Evolutionary conservation across 2,329 filamentous ascomycete species (phyloP).

Genomic region (Trichophyton schoenleinii): DNA sequence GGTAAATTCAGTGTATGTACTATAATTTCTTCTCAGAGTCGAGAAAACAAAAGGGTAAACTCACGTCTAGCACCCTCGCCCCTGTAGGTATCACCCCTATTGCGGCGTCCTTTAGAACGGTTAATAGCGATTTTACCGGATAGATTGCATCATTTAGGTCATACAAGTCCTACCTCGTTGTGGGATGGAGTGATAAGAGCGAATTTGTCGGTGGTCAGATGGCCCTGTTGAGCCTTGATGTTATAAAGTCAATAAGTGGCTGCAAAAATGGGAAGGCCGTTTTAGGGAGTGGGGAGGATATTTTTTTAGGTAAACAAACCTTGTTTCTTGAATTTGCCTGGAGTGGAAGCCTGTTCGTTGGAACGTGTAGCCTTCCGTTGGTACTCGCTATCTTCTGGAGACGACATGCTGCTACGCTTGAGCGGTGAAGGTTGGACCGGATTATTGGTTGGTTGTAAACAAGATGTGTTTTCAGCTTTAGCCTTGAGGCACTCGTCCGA

Average conservation of each 20-base stretch:
- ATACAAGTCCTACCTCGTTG: background rate
- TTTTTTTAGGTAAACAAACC: background rate
- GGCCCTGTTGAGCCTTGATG: background rate
- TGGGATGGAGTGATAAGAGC: background rate
- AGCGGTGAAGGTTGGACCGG: background rate
- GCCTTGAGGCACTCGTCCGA: background rate
- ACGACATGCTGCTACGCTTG: background rate
- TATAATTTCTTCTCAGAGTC: background rate
- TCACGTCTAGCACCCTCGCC: background rate
- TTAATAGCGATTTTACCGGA: background rate
- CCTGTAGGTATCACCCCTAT: background rate
- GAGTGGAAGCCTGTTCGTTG: background rate
- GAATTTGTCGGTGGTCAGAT: background rate
- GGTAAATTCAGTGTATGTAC: too few species aligned
- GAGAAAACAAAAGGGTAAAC: background rate
- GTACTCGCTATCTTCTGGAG: background rate
- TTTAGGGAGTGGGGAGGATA: background rate
- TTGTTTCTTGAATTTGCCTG: background rate
- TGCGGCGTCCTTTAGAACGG: background rate
- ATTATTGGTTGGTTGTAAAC: too few species aligned
- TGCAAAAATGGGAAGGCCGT: background rate
- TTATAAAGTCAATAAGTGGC: background rate
- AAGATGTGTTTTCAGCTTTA: background rate
- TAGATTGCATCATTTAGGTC: background rate
- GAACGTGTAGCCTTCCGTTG: background rate